A percentile compares a stretch with the other conserved stretches of the same genome.
Conservation (phyloP, 768 basidiomycete species). For the Gautieria morchelliformis region DNA sequence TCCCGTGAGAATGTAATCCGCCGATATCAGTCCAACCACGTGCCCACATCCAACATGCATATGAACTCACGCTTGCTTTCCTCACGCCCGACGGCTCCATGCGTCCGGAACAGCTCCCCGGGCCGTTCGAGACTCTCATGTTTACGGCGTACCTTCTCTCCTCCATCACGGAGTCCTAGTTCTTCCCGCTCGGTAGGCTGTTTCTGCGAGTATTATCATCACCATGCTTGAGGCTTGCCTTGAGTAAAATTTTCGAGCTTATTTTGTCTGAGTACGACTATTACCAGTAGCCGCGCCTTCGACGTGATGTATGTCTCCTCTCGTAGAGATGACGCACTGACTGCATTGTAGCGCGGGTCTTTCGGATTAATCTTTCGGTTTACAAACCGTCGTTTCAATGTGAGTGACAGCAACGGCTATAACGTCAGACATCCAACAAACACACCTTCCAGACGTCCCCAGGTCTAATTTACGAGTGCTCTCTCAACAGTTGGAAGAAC, state of each 20-base stretch:
- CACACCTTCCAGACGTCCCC: conserved; percentile 66
- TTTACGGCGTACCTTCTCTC: conserved; percentile 67
- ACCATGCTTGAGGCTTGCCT: conserved; percentile 15
- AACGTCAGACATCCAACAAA: conserved; percentile 7
- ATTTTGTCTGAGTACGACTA: conserved; percentile 1
- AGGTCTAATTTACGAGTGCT: conserved; percentile 41
- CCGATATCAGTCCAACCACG: conserved; percentile 31
- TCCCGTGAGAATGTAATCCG: conserved; percentile 35
- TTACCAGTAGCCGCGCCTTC: conserved; percentile 7
- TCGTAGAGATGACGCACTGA: conserved; percentile 86
- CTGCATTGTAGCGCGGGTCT: conserved; percentile 87
- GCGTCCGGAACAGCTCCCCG: conserved; percentile 65
- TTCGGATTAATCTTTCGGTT: conserved; percentile 51
- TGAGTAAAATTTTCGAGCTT: conserved; percentile 12
- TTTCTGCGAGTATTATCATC: conserved; percentile 1
- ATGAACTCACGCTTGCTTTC: conserved; percentile 79
- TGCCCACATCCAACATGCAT: conserved; percentile 38
- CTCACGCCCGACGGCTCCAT: conserved; percentile 58
- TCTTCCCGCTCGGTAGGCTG: conserved; percentile 46
- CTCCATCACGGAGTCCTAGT: conserved; percentile 73
- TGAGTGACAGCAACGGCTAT: neutral
- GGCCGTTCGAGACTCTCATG: conserved; percentile 56
- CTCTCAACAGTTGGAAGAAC: conserved; percentile 73
- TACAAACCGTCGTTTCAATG: conserved; percentile 36
- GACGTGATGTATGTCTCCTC: conserved; percentile 71